Evolutionary conservation across 2,329 filamentous ascomycete species (phyloP), one percentile per base, ranked within the genome.

Genomic region (Fusarium pilosicola): DNA sequence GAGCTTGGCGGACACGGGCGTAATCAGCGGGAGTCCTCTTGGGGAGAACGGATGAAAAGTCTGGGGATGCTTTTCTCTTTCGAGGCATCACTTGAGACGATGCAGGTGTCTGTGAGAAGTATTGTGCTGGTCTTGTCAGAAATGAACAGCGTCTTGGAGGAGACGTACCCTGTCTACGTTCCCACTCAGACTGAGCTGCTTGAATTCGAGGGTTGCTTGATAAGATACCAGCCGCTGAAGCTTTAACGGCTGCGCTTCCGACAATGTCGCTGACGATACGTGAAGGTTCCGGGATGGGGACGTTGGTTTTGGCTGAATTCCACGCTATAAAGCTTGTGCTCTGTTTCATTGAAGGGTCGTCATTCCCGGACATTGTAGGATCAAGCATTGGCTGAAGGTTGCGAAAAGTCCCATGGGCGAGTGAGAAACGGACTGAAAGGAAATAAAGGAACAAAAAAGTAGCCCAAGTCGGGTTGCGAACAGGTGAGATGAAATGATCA

Each of bases 141-240:
- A 49, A 44, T 24, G n/a, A 17, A 13, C 39, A 11, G 3, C 8
- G 42, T 5, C 28, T 28, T 6, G 3, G 9, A 9, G 18, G 12
- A 26, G 24, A 49, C 68, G 48, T 38, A 74, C 72, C 41, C 63
- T 52, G 68, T 24, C 42, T 65, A 32, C 45, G 55, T 61, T 79
- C 78, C 82, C 82, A 83, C 20, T 77, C 61, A 38, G 68, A 70
- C 62, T 83, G 81, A 24, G 79, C 64, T 7, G 74, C 77, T 54
- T 75, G 26, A 9, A 83, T 81, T 32, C 67, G 77, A 34, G 76
- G 64, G 34, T 70, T 66, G 11, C 49, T 54, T 4, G 75, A 59
- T 58, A 79, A 26, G 7, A 60, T 32, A 7, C 39, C 49, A 39
- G 49, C 34, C 17, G 46, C 46, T 22, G 67, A 56, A 13, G 66